These are phyloP conservation scores for Scleroderma citrinum DNA, from an alignment of 768 basidiomycete species.

Conservation along the genomic window DNA sequence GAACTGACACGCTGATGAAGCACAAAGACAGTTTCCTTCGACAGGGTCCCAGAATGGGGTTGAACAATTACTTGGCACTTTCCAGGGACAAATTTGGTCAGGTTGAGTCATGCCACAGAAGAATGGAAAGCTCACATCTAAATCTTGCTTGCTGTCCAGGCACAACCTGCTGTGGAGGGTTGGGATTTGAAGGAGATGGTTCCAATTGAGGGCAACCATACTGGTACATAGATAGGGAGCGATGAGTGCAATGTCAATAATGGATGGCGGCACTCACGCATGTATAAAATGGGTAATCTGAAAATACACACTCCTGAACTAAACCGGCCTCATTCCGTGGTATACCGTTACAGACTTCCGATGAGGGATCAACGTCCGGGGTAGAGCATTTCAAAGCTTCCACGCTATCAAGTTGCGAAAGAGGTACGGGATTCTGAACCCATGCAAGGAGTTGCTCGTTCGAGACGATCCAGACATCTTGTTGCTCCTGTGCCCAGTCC, in stretches of 20 bases:
- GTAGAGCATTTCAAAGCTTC: conserved; percentile 56
- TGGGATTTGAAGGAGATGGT: conserved; percentile 56
- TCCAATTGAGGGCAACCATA: conserved; percentile 63
- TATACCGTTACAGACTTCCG: conserved; percentile 73
- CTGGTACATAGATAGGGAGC: conserved; percentile 28
- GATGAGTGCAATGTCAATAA: too few relatives aligned
- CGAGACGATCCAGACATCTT: conserved; percentile 72
- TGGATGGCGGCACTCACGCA: conserved; percentile 44
- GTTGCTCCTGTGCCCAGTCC: conserved; percentile 72
- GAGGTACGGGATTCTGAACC: conserved; percentile 63
- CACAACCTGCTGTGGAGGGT: conserved; percentile 53
- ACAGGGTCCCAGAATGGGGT: conserved; percentile 83
- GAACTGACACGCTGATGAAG: conserved; percentile 51
- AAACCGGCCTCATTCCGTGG: conserved; percentile 61
- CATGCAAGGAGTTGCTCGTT: conserved; percentile 67
- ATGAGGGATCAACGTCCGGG: conserved; percentile 48
- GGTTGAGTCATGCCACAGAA: background rate
- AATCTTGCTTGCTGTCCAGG: conserved; percentile 42
- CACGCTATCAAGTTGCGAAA: conserved; percentile 50
- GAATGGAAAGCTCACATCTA: conserved; percentile 43
- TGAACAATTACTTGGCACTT: conserved; percentile 66
- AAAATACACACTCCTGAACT: conserved; percentile 54
- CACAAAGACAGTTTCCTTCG: conserved; percentile 57
- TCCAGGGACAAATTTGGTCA: background rate
- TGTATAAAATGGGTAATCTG: conserved; percentile 75